Evolutionary conservation across 1,139 yeast species (phyloP), one percentile per base, ranked within the genome.

Genomic region (Hyphopichia khmerensis): DNA sequence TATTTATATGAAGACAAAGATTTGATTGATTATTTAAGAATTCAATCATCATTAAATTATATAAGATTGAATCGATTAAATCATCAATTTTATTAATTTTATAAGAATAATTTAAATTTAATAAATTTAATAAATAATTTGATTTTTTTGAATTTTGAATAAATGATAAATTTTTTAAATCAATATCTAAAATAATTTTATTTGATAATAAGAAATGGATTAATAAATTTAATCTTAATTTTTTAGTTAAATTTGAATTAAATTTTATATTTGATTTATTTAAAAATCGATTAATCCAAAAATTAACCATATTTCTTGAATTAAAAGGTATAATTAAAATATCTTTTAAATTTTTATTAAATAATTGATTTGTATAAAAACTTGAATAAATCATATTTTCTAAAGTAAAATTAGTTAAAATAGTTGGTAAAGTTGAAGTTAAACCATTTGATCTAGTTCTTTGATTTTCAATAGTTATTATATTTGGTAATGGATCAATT

Each of bases 401-500:
- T 41, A 72, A 60, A 7, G 67, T 59, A 47, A 60, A 65, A 45
- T 70, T 69, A 17, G 57, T 49, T 14, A 71, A 53, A 7, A 72
- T 71, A 29, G 57, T 65, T 11, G 77, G 77, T n/a, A 72, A 53
- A 3, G 75, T 69, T n/a, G 57, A 55, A 30, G 60, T 46, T 42
- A 60, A 62, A 37, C 52, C 50, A 43, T 60, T 62, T 18, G 75
- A 65, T 40, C 71, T 54, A 1, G 76, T 72, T 30, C 77, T 48
- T 50, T 72, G 77, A 38, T 64, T 59, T 47, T 72, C 77, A 38
- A 72, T 60, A 21, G 66, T 56, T 21, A 64, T 56, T 14, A 67
- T 42, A 41, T 59, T 49, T 2, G 65, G 59, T 1, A 26, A 27
- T 19, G 24, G 15, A 30, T 13, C 24, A 33, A 6, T 4, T n/a